These are phyloP conservation scores for Trichoderma afroharzianum DNA, from an alignment of 2,329 filamentous ascomycete species.

Conservation along the genomic window DNA sequence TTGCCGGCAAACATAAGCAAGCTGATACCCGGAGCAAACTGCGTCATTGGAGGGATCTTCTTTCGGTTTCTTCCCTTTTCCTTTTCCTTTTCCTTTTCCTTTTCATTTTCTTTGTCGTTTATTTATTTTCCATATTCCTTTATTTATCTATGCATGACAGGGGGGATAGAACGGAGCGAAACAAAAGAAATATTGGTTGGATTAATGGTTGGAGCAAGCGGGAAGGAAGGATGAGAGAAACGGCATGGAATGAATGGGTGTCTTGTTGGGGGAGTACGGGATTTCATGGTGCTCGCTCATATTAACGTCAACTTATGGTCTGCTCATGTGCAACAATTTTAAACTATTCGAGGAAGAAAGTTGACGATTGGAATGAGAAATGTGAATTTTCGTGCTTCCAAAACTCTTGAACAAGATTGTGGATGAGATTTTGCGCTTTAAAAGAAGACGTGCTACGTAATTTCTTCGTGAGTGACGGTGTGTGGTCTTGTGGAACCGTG, in stretches of 20 bases:
- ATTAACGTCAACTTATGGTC: neutral
- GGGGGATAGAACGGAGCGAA: slow-evolving; percentile 3
- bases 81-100: neutral
- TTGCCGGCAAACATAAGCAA: slow-evolving; percentile 3
- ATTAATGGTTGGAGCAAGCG: neutral
- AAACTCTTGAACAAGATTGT: neutral
- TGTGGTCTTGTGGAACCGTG: neutral
- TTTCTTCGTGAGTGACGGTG: neutral
- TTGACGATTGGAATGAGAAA: slow-evolving; percentile 12
- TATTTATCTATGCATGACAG: neutral
- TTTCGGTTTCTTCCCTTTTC: neutral
- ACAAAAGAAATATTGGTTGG: neutral
- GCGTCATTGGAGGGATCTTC: neutral
- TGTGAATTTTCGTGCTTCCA: slow-evolving; percentile 15
- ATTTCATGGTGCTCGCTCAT: neutral
- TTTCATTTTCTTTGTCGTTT: neutral
- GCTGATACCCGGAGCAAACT: slow-evolving; percentile 14
- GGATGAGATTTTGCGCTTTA: neutral
- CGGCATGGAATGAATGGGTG: neutral
- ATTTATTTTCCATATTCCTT: neutral
- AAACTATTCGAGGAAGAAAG: neutral
- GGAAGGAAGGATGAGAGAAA: neutral
- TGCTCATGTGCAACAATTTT: neutral
- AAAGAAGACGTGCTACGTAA: slow-evolving; percentile 1
- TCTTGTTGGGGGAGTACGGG: neutral